Conservation (phyloP, 139 green algal genomes). For the Coccomyxa sp. region DNA sequence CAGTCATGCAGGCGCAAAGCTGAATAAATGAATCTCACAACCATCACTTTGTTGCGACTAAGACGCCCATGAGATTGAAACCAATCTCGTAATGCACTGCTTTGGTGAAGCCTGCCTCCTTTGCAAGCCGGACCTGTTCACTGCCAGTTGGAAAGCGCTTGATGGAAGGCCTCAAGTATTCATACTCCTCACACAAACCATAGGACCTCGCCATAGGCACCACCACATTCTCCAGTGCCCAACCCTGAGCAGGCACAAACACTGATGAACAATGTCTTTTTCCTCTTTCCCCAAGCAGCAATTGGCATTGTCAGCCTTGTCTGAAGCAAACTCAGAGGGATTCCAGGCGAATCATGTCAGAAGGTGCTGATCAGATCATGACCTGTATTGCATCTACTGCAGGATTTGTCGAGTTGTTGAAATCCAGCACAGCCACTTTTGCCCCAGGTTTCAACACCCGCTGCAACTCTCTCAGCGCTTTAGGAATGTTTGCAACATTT, state of each 20-base stretch:
- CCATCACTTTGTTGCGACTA: conserved; percentile 38
- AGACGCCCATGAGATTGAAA: conserved; percentile 83
- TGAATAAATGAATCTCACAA: too few relatives aligned
- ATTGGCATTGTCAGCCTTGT: too few relatives aligned
- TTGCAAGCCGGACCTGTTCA: neutral
- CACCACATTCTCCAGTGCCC: conserved; percentile 75
- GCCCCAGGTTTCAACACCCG: conserved; percentile 79
- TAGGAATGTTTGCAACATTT: conserved; percentile 75
- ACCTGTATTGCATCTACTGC: conserved; percentile 58
- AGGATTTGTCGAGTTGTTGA: conserved; percentile 83
- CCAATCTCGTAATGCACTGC: conserved; percentile 80
- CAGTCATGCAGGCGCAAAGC: too few relatives aligned
- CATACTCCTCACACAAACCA: conserved; percentile 81
- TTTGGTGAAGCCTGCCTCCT: neutral
- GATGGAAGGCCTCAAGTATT: conserved; percentile 90
- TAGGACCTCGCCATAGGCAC: conserved; percentile 74
- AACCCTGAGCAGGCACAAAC: conserved; percentile 37
- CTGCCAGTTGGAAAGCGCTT: conserved; percentile 76
- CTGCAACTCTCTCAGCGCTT: conserved; percentile 70
- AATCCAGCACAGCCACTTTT: conserved; percentile 87
- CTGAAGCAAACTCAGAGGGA: too few relatives aligned
- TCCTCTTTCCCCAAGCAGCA: too few relatives aligned
- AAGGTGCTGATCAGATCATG: too few relatives aligned
- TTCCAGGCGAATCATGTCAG: too few relatives aligned
- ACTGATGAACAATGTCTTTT: too few relatives aligned